Evolutionary conservation across 495 filamentous ascomycete species (phyloP), one percentile per base, ranked within the genome.

Genomic region (Penicillium mononematosum): DNA sequence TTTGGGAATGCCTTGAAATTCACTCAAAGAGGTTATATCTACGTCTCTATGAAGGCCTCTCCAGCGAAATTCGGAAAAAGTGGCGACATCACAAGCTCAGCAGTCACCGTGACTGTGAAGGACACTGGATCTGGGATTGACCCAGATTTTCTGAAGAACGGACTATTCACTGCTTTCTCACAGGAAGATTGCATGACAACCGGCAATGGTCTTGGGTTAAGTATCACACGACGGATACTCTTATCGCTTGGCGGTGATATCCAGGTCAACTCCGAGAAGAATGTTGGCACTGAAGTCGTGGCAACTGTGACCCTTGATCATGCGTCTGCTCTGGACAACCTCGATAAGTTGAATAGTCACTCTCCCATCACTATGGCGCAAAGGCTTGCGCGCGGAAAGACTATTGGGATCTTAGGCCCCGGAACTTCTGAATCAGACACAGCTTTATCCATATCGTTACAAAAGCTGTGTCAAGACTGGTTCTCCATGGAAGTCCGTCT

Each of bases 111-210:
- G 38, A 71, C 70, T 3, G 75, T 88, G 22, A 72, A 73, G 31
- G 85, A 88, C 55, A 84, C 84, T 5, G 85, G 85, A 16, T 78
- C 74, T 20, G 87, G 87, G 6, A 90, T 90, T 50, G 78, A 75
- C 1, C 67, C 80, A 14, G 83, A 85, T n/a, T 90, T 82, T 63
- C 65, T 89, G 27, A 76, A 79, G 14, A 80, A 83, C 34, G 74
- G 79, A 14, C 59, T 89, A 1, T 90, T 83, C 61, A 82, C 79
- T 20, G 83, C 87, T 2, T 90, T 90, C 59, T 78, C 81, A 1
- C 87, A 90, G 55, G 87, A 89, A 64, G 78, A 88, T 51, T 72
- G 71, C 5, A 71, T 88, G 36, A 74, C 80, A 4, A 73, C 77
- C 4, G 87, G 87, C 19, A 85, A 85, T 17, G 87, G 87, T 3